Conservation (phyloP, 345 rosid genomes). For the Bruguiera sexangula region DNA sequence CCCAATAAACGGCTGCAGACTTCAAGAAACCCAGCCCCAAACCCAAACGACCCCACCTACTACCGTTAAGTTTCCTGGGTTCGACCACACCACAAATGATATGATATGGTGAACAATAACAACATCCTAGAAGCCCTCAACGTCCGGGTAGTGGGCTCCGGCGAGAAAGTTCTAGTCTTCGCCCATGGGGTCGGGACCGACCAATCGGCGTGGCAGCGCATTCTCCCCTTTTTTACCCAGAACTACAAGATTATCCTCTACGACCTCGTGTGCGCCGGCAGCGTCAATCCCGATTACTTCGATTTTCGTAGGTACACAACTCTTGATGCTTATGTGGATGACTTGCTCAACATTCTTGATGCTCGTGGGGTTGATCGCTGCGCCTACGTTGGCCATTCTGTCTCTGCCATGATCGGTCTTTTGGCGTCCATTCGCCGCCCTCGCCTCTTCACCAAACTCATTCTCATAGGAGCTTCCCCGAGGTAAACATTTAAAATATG, state of each 20-base stretch:
- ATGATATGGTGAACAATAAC: slow-evolving; percentile 34
- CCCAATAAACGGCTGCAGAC: too few relatives aligned
- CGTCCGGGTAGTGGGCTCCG: slow-evolving; percentile 63
- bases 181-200: slow-evolving; percentile 90
- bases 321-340: slow-evolving; percentile 76
- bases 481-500: slow-evolving; percentile 31
- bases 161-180: slow-evolving; percentile 55
- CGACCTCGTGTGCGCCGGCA: slow-evolving; percentile 85
- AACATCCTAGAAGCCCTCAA: slow-evolving; percentile 63
- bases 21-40: too few relatives aligned
- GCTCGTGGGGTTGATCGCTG: slow-evolving; percentile 56
- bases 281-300: slow-evolving; percentile 77
- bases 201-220: slow-evolving; percentile 82
- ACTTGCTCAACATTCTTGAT: slow-evolving; percentile 69
- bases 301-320: slow-evolving; percentile 55
- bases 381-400: slow-evolving; percentile 77
- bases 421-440: slow-evolving; percentile 81
- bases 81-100: too few relatives aligned
- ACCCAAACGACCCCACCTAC: too few relatives aligned
- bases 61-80: too few relatives aligned
- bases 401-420: slow-evolving; percentile 86
- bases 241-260: slow-evolving; percentile 55
- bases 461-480: slow-evolving; percentile 78
- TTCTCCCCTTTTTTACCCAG: slow-evolving; percentile 57
- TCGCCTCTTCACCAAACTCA: slow-evolving; percentile 67